Percentiles rank a stretch among this genome's conserved stretches.
These are phyloP conservation scores for Papiliotrema terrestris DNA, from an alignment of 1,284 basidiomycete genomes.

Conservation along the genomic window DNA sequence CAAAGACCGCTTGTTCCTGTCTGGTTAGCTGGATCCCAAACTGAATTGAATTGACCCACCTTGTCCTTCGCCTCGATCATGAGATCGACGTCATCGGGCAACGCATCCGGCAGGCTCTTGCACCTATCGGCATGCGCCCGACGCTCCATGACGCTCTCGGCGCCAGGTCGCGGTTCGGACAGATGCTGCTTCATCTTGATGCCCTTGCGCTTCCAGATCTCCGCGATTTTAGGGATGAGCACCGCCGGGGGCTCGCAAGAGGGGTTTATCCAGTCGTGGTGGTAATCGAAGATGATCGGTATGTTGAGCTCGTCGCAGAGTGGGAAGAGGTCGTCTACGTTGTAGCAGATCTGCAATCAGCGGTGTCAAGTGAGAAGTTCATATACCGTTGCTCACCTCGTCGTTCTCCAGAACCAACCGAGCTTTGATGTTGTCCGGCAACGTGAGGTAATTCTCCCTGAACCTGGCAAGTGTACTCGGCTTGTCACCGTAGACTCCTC, in stretches of 20 bases:
- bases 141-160: constrained; percentile 71
- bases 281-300: constrained; percentile 56
- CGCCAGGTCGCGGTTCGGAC: constrained; percentile 72
- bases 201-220: constrained; percentile 68
- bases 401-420: constrained; percentile 87
- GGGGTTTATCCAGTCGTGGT: constrained; percentile 67
- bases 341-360: constrained; percentile 69
- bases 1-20: constrained; percentile 80
- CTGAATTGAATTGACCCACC: constrained; percentile 4
- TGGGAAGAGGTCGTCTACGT: constrained; percentile 76
- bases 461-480: constrained; percentile 65
- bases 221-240: constrained; percentile 59
- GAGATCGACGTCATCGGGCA: constrained; percentile 72
- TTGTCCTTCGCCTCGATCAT: constrained; percentile 69
- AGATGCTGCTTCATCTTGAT: constrained; percentile 87
- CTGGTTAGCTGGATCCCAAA: not conserved
- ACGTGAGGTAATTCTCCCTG: constrained; percentile 61
- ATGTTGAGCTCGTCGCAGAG: constrained; percentile 76
- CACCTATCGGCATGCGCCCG: constrained; percentile 72
- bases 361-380: not conserved
- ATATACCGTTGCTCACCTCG: constrained; percentile 55
- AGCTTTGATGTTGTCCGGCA: constrained; percentile 64
- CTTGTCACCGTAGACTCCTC: constrained; percentile 79
- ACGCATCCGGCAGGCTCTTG: constrained; percentile 29
- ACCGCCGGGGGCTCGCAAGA: constrained; percentile 40